A percentile compares a stretch with the other conserved stretches of the same genome.
Evolutionary conservation across 2,329 filamentous ascomycete species (phyloP).

Genomic region (Whalleya microplaca): DNA sequence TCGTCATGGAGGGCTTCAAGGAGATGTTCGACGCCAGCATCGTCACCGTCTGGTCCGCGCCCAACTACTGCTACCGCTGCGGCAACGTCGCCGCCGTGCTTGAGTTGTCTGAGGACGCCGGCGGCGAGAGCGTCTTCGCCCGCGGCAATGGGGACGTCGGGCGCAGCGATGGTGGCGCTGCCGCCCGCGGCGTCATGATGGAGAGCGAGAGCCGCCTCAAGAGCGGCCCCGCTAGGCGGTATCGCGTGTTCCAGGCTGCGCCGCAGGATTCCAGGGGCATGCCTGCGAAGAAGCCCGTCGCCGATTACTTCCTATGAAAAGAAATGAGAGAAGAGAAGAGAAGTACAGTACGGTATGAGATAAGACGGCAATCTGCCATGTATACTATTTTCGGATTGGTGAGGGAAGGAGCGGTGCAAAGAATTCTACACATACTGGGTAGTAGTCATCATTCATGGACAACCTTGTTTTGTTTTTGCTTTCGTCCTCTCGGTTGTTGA

Average conservation of each 20-base stretch:
- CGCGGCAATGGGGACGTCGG: slow-evolving; percentile 73
- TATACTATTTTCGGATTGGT: slow-evolving; percentile 13
- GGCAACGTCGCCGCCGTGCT: slow-evolving; percentile 95
- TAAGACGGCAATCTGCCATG: not conserved
- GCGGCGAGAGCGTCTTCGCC: slow-evolving; percentile 71
- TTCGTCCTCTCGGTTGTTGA: slow-evolving; percentile 1
- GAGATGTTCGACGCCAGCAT: slow-evolving; percentile 98
- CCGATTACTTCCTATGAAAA: slow-evolving; percentile 86
- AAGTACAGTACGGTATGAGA: not conserved
- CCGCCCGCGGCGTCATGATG: slow-evolving; percentile 49
- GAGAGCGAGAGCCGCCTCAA: slow-evolving; percentile 49
- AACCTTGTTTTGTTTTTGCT: slow-evolving; percentile 1
- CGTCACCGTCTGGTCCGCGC: slow-evolving; percentile 97
- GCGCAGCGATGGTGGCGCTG: slow-evolving; percentile 49
- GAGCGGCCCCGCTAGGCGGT: slow-evolving; percentile 81
- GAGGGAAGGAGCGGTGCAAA: not conserved
- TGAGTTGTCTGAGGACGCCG: slow-evolving; percentile 86
- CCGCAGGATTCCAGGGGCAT: slow-evolving; percentile 95
- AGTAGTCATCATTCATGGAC: not conserved
- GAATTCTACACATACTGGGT: not conserved
- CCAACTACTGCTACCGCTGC: slow-evolving; percentile 96
- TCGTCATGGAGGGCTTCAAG: slow-evolving; percentile 99
- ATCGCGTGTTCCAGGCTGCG: slow-evolving; percentile 94
- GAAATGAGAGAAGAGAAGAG: too few relatives aligned
- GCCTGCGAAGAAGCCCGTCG: slow-evolving; percentile 98